Percentiles rank a stretch among this genome's conserved stretches.
phyloP scores from a whole-genome alignment of 139 green algal genomes.

The Chlamydomonas sp. region DNA sequence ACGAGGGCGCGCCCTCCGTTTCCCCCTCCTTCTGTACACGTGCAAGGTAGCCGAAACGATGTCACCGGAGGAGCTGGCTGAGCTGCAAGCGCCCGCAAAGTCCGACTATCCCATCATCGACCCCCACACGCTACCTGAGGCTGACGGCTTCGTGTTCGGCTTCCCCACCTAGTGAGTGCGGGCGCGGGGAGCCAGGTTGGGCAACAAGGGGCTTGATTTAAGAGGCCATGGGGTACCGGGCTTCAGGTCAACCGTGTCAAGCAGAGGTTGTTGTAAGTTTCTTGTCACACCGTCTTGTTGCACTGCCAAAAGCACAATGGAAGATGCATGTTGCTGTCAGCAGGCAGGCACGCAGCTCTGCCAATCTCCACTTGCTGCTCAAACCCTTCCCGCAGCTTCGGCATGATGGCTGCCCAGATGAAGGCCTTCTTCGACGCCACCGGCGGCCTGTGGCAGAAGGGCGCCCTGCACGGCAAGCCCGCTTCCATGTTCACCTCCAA shows the following conservation, averaged over 20 bases:
- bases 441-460: slow-evolving; percentile 46
- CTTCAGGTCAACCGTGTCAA: too few relatives aligned
- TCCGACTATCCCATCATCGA: slow-evolving; percentile 70
- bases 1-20: too few relatives aligned
- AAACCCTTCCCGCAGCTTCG: slow-evolving; percentile 54
- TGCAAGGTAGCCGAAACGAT: slow-evolving; percentile 81
- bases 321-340: too few relatives aligned
- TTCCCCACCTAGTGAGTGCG: slow-evolving; percentile 73
- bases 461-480: slow-evolving; percentile 76
- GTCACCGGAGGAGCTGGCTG: slow-evolving; percentile 33
- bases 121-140: slow-evolving; percentile 56
- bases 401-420: slow-evolving; percentile 74
- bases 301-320: too few relatives aligned
- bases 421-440: slow-evolving; percentile 80
- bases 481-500: slow-evolving; percentile 56
- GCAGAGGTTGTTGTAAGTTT: too few relatives aligned
- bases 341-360: neutral
- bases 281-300: too few relatives aligned
- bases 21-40: too few relatives aligned
- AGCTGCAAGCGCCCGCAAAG: slow-evolving; percentile 84
- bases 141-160: slow-evolving; percentile 84
- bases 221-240: too few relatives aligned
- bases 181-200: too few relatives aligned
- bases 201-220: too few relatives aligned
- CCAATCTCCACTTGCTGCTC: too few relatives aligned